Percentiles rank a stretch among this genome's conserved stretches.
phyloP scores from a whole-genome alignment of 768 basidiomycete genomes.

The Mycena alexandri region DNA sequence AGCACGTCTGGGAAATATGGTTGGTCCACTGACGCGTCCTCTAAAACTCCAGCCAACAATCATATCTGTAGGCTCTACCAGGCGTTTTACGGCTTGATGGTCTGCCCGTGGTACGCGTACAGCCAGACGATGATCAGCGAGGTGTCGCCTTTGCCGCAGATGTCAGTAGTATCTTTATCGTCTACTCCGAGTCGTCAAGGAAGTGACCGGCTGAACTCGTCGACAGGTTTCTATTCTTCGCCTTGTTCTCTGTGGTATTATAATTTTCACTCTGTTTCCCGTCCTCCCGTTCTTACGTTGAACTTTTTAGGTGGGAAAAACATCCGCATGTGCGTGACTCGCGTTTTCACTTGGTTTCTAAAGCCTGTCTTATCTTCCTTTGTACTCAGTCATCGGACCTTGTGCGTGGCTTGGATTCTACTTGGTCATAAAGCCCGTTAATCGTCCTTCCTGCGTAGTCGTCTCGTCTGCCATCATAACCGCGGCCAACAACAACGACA shows the following conservation, averaged over 20 bases:
- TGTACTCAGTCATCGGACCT: conserved; percentile 67
- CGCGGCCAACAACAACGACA: conserved; percentile 74
- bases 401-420: conserved; percentile 30
- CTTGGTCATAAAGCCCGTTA: background rate
- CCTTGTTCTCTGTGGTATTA: conserved; percentile 75
- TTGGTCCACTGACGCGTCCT: conserved; percentile 40
- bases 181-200: background rate
- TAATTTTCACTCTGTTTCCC: background rate
- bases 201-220: background rate
- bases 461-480: conserved; percentile 83
- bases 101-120: conserved; percentile 86
- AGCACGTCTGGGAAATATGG: conserved; percentile 88
- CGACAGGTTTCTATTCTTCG: conserved; percentile 77
- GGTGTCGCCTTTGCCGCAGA: conserved; percentile 79
- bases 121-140: conserved; percentile 89
- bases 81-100: conserved; percentile 77
- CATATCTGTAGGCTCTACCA: conserved; percentile 68
- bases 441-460: conserved; percentile 40
- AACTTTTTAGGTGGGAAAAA: conserved; percentile 70
- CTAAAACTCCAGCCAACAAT: background rate
- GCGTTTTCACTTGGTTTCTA: background rate
- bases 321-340: conserved; percentile 62
- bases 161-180: conserved; percentile 53
- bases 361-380: background rate
- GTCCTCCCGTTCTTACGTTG: background rate